Evolutionary conservation across 2,329 filamentous ascomycete species (phyloP).

Genomic region (Colletotrichum coccodes): DNA sequence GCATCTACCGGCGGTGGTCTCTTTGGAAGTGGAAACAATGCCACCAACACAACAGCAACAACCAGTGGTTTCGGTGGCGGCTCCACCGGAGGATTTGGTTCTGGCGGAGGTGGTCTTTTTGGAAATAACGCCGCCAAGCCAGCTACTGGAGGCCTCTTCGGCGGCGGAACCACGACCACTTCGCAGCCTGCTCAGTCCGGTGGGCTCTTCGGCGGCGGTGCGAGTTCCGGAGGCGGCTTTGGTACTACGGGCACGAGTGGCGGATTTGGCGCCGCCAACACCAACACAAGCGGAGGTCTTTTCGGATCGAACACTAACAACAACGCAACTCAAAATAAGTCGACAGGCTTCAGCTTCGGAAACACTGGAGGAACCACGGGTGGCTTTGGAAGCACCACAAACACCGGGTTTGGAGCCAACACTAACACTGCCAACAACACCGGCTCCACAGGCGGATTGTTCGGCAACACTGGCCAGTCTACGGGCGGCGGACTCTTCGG

Average conservation of each 20-base stretch:
- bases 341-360: conserved; percentile 53
- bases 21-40: conserved; percentile 48
- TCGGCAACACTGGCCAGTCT: conserved; percentile 51
- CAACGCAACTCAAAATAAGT: conserved; percentile 46
- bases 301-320: conserved; percentile 38
- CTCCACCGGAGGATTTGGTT: conserved; percentile 51
- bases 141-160: conserved; percentile 30
- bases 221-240: conserved; percentile 33
- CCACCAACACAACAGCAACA: conserved; percentile 25
- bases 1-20: conserved; percentile 46
- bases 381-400: conserved; percentile 45
- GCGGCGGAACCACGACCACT: conserved; percentile 22
- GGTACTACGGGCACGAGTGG: conserved; percentile 24
- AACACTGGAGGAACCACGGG: conserved; percentile 46
- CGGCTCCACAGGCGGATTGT: conserved; percentile 49
- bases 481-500: conserved; percentile 52
- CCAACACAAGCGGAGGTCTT: conserved; percentile 33
- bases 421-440: conserved; percentile 37
- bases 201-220: conserved; percentile 40
- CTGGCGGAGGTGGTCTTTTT: conserved; percentile 52
- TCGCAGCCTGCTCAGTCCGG: conserved; percentile 32
- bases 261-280: conserved; percentile 45
- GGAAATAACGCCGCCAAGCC: conserved; percentile 41
- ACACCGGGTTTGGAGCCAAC: conserved; percentile 52
- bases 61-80: conserved; percentile 35